Evolutionary conservation across 2,329 filamentous ascomycete genomes (phyloP).

Genomic region (Onygena corvina): DNA sequence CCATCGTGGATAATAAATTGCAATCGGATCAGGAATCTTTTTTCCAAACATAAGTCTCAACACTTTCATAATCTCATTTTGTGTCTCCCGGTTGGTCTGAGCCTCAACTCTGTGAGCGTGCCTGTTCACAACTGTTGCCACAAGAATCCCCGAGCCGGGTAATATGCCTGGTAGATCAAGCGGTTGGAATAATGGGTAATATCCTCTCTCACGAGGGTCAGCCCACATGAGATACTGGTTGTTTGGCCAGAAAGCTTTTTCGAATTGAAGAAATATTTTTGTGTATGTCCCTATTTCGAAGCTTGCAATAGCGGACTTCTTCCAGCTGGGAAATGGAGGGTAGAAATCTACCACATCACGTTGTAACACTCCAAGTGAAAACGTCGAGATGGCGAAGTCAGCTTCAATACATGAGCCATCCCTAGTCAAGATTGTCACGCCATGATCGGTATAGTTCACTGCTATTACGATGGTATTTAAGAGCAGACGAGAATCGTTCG

Average conservation of each 20-base stretch:
- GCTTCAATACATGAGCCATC: constrained; percentile 48
- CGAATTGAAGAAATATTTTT: constrained; percentile 47
- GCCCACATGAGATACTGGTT: constrained; percentile 47
- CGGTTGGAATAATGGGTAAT: constrained; percentile 54
- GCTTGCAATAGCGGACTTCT: constrained; percentile 49
- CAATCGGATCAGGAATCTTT: constrained; percentile 46
- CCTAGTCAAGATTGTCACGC: constrained; percentile 43
- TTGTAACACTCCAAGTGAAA: constrained; percentile 57
- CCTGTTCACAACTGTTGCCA: constrained; percentile 49
- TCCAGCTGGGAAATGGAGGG: constrained; percentile 50
- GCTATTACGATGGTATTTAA: constrained; percentile 47
- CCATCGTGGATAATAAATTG: constrained; percentile 52
- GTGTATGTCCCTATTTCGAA: constrained; percentile 62
- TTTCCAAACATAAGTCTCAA: constrained; percentile 51
- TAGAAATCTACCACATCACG: constrained; percentile 47
- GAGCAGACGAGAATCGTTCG: constrained; percentile 45
- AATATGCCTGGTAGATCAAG: constrained; percentile 47
- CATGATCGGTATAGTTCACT: constrained; percentile 41
- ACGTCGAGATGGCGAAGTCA: constrained; percentile 53
- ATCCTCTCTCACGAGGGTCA: constrained; percentile 37
- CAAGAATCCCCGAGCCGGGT: constrained; percentile 51
- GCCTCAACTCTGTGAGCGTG: constrained; percentile 48
- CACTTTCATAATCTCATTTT: constrained; percentile 45
- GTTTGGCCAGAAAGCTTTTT: constrained; percentile 52
- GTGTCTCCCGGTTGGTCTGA: constrained; percentile 47